Percentiles rank a stretch among this genome's conserved stretches.
Evolutionary conservation across 2,329 filamentous ascomycete species (phyloP).

Genomic region (Rutstroemia sp.): DNA sequence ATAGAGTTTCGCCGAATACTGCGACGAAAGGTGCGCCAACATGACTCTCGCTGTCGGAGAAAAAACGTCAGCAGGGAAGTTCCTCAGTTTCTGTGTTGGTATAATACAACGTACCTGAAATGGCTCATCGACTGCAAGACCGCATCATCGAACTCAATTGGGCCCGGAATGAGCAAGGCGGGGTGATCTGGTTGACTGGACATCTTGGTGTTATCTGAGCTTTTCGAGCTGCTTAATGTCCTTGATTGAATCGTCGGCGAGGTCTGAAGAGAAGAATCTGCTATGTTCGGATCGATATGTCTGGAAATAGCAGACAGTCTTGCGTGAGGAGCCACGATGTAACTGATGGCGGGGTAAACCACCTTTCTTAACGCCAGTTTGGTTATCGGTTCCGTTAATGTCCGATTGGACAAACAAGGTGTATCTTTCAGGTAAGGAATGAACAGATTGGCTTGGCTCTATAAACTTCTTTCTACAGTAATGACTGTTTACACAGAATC

Average conservation of each 20-base stretch:
- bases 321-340: conserved; percentile 13
- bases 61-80: not conserved
- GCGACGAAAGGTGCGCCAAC: conserved; percentile 84
- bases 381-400: not conserved
- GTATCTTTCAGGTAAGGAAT: not conserved
- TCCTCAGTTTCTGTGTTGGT: too few species aligned
- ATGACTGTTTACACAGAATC: not conserved
- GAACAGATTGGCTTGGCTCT: not conserved
- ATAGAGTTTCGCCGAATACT: conserved; percentile 82
- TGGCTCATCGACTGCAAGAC: conserved; percentile 93
- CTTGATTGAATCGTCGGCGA: not conserved
- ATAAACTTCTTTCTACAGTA: not conserved
- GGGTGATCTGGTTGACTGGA: conserved; percentile 55
- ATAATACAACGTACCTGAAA: conserved; percentile 58
- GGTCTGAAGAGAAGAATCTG: not conserved
- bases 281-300: conserved; percentile 23
- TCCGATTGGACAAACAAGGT: conserved; percentile 4
- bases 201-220: conserved; percentile 35
- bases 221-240: conserved; percentile 8
- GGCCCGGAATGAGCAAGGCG: conserved; percentile 89
- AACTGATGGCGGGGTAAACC: conserved; percentile 14
- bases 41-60: conserved; percentile 71
- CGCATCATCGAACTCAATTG: conserved; percentile 97
- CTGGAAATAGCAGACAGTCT: conserved; percentile 31
- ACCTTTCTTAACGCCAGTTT: conserved; percentile 7